Conservation (phyloP, 2,329 filamentous ascomycete species). For the Aspergillus sp. region DNA sequence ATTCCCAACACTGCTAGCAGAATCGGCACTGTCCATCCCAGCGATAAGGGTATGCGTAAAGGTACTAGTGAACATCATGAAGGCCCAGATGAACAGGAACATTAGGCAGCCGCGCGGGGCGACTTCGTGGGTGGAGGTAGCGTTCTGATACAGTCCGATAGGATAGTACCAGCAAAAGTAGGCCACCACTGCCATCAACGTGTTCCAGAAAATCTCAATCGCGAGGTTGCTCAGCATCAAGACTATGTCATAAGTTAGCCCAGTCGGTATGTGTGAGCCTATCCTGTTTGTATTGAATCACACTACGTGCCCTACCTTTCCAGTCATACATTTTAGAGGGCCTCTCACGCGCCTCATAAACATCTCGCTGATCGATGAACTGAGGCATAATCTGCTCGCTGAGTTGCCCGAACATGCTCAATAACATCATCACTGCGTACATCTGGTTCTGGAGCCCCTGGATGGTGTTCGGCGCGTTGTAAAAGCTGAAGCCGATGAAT, state of each 20-base stretch:
- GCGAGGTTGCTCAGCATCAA: no score
- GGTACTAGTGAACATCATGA: constrained; percentile 68
- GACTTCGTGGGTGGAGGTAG: no score
- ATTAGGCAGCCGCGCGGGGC: constrained; percentile 35
- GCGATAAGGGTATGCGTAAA: constrained; percentile 72
- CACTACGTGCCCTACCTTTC: no score
- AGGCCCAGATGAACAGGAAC: constrained; percentile 62
- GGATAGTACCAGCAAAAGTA: constrained; percentile 67
- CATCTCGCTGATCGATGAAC: constrained; percentile 56
- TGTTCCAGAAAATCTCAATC: no score
- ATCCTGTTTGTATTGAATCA: no score
- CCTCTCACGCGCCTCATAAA: constrained; percentile 58
- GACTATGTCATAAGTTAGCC: no score
- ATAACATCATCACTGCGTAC: constrained; percentile 79
- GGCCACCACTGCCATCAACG: constrained; percentile 56
- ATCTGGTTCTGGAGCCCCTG: constrained; percentile 85
- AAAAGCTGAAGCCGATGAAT: constrained; percentile 81
- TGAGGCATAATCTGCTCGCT: constrained; percentile 56
- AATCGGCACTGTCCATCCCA: constrained; percentile 9
- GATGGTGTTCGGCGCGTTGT: constrained; percentile 67
- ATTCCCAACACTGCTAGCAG: not conserved
- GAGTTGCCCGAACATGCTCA: constrained; percentile 68
- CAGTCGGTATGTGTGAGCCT: no score
- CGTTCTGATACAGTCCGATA: constrained; percentile 28
- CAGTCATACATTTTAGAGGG: no score